Evolutionary conservation across 306 rosid species (phyloP), one percentile per base, ranked within the genome.

Genomic region (Begonia masoniana): DNA sequence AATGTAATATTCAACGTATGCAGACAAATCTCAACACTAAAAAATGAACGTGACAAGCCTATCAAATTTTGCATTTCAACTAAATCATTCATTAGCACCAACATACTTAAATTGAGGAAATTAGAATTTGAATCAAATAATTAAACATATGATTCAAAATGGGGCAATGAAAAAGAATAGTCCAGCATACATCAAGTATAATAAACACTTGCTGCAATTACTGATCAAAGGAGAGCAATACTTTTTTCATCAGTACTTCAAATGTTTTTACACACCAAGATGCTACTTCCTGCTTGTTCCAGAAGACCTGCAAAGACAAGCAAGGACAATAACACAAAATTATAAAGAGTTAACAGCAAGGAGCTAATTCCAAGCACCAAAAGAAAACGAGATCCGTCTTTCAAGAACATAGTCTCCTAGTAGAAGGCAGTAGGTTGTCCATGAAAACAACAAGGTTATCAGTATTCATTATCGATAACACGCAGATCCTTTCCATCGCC

Each of bases 141-240:
- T 17, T 17, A 17, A 17, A 17, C 19, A 17, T 17, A 17, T 17
- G 19, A 17, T 17, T 1, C 1, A 17, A 17, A 17, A 17, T 17
- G 19, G 19, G 19, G 19, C 19, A 17, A 17, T 17, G 19, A 17
- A 17, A 76, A 66, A 66, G 71, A 70, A 77, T 75, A 74, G 69
- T 76, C 77, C 65, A 83, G 81, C 99, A 83, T 83, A 81, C 94
- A 91, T 78, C 82, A 78, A 78, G 76, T 58, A 78, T 80, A 69
- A 78, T 79, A 83, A 83, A 76, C 77, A 77, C 82, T 76, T 67
- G 75, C 69, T 71, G 68, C 63, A 82, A 64, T 82, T 65, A 67
- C 79, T 59, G 93, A 82, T 69, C 70, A 77, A 74, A 82, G 70
- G 79, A 75, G 71, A 77, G 77, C 76, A 76, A 65, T 71, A 68